phyloP scores from a whole-genome alignment of 2,329 filamentous ascomycete genomes.

The Claviceps sp. region DNA sequence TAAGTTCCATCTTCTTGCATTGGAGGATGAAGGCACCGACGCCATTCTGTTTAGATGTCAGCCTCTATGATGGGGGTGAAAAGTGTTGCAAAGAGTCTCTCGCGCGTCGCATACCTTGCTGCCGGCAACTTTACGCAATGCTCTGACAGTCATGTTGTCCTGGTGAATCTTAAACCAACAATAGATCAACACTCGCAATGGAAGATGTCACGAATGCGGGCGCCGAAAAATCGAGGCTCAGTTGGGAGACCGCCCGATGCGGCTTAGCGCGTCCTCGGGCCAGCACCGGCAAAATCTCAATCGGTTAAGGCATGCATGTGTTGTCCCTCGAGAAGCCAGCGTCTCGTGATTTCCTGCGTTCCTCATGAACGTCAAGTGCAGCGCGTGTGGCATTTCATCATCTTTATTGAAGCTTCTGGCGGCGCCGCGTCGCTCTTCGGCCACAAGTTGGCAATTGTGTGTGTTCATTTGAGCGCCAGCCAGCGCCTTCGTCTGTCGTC shows the following conservation, averaged over 20 bases:
- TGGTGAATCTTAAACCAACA: slow-evolving; percentile 16
- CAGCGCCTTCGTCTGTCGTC: slow-evolving; percentile 1
- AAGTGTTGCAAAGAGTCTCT: neutral
- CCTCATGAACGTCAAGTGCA: slow-evolving; percentile 3
- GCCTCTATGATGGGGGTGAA: slow-evolving; percentile 1
- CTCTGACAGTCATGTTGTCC: slow-evolving; percentile 41
- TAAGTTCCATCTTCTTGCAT: slow-evolving; percentile 89
- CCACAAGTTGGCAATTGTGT: neutral
- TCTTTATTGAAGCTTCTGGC: neutral
- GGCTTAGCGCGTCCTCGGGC: slow-evolving; percentile 14
- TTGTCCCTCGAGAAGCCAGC: slow-evolving; percentile 1
- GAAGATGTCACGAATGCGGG: slow-evolving; percentile 8
- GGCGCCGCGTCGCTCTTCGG: neutral
- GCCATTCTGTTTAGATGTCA: slow-evolving; percentile 56
- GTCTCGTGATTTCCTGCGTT: slow-evolving; percentile 10
- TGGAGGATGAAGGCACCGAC: slow-evolving; percentile 92
- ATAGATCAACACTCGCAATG: slow-evolving; percentile 8
- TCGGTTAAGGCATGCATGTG: neutral
- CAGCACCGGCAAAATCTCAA: slow-evolving; percentile 11
- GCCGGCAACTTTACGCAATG: slow-evolving; percentile 36
- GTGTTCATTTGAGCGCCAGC: slow-evolving; percentile 1
- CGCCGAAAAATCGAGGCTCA: slow-evolving; percentile 6
- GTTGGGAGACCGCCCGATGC: slow-evolving; percentile 4
- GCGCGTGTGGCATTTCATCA: slow-evolving; percentile 6
- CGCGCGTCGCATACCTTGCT: slow-evolving; percentile 31